These are phyloP conservation scores for Pleurostoma richardsiae DNA, from an alignment of 2,329 filamentous ascomycete genomes.

Conservation along the genomic window DNA sequence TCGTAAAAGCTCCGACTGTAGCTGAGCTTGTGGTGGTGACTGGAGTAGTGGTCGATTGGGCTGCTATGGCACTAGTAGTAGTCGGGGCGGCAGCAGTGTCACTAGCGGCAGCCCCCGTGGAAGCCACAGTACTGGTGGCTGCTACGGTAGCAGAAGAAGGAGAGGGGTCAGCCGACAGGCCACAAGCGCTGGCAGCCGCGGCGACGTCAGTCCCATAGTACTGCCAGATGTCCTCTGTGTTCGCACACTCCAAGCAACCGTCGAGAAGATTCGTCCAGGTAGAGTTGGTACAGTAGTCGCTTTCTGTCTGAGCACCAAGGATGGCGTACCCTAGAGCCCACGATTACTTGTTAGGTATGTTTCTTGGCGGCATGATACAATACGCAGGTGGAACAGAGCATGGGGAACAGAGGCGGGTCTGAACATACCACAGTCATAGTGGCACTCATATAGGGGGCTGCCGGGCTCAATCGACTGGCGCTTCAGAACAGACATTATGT, in stretches of 20 bases:
- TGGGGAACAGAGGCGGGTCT: background rate
- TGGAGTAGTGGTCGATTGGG: too few species aligned
- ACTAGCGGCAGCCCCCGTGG: conserved; percentile 1
- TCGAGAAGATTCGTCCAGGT: conserved; percentile 30
- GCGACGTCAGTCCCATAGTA: conserved; percentile 29
- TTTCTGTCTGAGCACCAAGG: background rate
- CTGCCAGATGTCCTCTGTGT: conserved; percentile 35
- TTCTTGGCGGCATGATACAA: too few species aligned
- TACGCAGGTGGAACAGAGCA: background rate
- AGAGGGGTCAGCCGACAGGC: conserved; percentile 15
- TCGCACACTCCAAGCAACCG: conserved; percentile 32
- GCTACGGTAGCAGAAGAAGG: conserved; percentile 8
- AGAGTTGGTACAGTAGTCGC: conserved; percentile 24
- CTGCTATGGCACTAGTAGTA: background rate
- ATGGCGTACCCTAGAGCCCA: background rate
- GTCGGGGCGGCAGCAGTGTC: background rate
- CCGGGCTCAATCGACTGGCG: conserved; percentile 27
- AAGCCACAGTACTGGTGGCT: conserved; percentile 3
- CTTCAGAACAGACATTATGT: background rate
- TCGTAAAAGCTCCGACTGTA: too few species aligned
- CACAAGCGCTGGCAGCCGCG: conserved; percentile 19
- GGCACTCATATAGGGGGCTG: conserved; percentile 34
- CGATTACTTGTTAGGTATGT: background rate
- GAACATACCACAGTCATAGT: conserved; percentile 36
- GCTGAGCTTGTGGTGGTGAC: too few species aligned